Evolutionary conservation across 139 green algal genomes (phyloP).

Genomic region (Auxenochlorella pyrenoidosa): DNA sequence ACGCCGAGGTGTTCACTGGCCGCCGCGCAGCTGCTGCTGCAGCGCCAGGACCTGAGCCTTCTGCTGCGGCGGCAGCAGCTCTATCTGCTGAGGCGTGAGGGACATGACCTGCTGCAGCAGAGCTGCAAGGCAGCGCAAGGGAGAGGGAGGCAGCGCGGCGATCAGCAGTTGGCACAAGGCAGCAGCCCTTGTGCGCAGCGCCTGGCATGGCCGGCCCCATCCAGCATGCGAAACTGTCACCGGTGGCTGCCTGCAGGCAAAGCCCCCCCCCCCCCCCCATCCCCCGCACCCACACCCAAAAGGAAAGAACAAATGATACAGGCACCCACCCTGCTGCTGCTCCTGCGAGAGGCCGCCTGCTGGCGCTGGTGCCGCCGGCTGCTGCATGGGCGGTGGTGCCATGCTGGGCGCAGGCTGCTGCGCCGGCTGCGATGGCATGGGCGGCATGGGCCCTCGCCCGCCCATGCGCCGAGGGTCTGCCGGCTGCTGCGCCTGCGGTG

Average conservation of each 20-base stretch:
- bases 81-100: slow-evolving; percentile 89
- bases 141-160: not conserved
- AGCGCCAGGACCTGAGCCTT: slow-evolving; percentile 87
- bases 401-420: slow-evolving; percentile 16
- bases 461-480: not conserved
- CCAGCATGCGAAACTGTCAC: too few relatives aligned
- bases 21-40: slow-evolving; percentile 71
- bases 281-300: not conserved
- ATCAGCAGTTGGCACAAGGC: not conserved
- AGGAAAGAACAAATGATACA: not conserved
- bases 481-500: not conserved
- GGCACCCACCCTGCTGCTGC: slow-evolving; percentile 29
- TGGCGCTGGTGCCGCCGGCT: not conserved
- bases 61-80: slow-evolving; percentile 83
- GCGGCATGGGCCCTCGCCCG: not conserved
- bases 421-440: not conserved
- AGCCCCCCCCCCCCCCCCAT: too few relatives aligned
- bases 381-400: slow-evolving; percentile 4
- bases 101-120: slow-evolving; percentile 89
- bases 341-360: not conserved
- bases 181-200: too few relatives aligned
- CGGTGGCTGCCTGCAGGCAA: too few relatives aligned
- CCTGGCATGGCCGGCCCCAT: too few relatives aligned
- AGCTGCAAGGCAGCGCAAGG: slow-evolving; percentile 39
- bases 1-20: not conserved